phyloP scores from a whole-genome alignment of 2,329 filamentous ascomycete species.

The Bipolaris gigantea region DNA sequence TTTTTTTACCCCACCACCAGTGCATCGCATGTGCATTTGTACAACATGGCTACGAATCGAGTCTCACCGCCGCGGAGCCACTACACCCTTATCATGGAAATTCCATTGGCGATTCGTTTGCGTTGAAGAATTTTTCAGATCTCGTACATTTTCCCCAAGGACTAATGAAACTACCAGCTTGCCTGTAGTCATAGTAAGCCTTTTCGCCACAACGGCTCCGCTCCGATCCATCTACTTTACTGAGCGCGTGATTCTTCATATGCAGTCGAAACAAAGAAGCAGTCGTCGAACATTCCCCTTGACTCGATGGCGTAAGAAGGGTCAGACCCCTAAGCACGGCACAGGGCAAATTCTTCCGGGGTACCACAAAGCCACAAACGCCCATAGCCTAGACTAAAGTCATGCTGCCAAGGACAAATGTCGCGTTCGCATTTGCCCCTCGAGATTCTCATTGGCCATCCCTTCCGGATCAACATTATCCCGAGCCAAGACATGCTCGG shows the following conservation, averaged over 20 bases:
- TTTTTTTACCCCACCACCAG: conserved; percentile 1
- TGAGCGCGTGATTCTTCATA: too few relatives aligned
- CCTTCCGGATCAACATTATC: background rate
- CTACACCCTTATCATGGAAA: background rate
- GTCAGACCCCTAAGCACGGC: background rate
- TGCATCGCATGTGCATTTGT: background rate
- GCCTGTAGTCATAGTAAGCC: background rate
- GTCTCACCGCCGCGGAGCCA: background rate
- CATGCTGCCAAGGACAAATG: too few relatives aligned
- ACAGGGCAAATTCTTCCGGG: background rate
- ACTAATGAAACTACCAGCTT: background rate
- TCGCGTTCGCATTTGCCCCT: background rate
- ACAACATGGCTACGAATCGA: background rate
- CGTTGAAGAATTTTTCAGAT: background rate
- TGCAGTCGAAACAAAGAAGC: background rate
- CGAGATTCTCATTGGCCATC: background rate
- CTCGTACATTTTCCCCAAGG: background rate
- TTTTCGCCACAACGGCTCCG: background rate
- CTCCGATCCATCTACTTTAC: background rate
- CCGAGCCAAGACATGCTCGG: background rate
- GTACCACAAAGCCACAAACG: background rate
- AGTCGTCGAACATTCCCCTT: background rate
- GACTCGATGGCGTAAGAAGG: background rate
- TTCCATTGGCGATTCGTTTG: background rate
- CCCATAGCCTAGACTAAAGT: background rate